Base-by-base conservation (phyloP, 1,284 basidiomycete genomes). In the Porogramme epimiltina region DNA sequence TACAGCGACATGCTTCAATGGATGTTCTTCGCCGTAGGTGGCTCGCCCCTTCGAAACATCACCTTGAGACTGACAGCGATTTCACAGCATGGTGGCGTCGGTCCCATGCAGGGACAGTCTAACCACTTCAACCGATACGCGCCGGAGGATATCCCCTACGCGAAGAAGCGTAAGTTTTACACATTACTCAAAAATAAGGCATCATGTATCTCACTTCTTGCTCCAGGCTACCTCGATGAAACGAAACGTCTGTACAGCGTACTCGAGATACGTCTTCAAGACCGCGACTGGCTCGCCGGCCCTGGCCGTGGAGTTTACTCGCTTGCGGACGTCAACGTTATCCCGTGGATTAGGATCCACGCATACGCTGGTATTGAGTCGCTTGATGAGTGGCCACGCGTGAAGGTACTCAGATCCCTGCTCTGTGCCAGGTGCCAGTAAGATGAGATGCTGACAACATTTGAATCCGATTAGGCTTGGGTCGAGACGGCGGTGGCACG, bases 201-300 rank as follows among this genome's bases (percentile, higher is more conserved):
- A 37, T 37, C 13, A 10, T n/a, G 16, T 31, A 31, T 13, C 9
- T 37, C 34, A 37, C 8, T 15, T 31, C 9, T 15, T 15, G 15
- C 8, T 16, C 13, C 70, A 83, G 81, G 89, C 45, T 93, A 91
- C 70, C 60, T 79, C 23, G 80, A 88, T 31, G 92, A 94, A 74
- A 88, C 88, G 2, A 84, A 84, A 66, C 81, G 91, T 25, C 77
- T 94, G 4, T 91, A 88, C 66, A 73, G 79, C 36, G 91, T 93
- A 9, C 78, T 93, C 49, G 84, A 93, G 59, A 80, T 81, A 50
- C 82, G 84, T 19, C 79, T 95, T 2, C 66, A 71, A 26, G 75
- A 76, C 45, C 79, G 83, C 22, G 81, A 87, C 48, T 93, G 77
- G 68, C 80, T 94, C 25, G 87, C 81, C 10, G 90, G 90, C 11